A percentile compares a stretch with the other conserved stretches of the same genome.
Evolutionary conservation across 176 grass and related monocot species (phyloP).

Genomic region (Oryza longistaminata): DNA sequence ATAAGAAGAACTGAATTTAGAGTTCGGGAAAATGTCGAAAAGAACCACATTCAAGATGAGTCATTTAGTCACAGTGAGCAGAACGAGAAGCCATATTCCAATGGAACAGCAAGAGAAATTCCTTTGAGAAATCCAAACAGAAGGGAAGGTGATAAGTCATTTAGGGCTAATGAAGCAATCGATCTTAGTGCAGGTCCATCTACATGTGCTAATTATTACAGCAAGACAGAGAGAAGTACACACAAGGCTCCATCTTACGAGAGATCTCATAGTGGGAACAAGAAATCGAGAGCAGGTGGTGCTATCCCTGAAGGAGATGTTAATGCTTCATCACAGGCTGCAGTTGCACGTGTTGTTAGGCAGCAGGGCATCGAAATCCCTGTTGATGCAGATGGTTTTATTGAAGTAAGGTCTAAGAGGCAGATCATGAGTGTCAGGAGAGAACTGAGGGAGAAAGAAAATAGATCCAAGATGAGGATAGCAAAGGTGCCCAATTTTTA

Average conservation of each 20-base stretch:
- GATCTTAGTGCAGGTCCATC: conserved; percentile 38
- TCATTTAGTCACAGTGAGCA: conserved; percentile 53
- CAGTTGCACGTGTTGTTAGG: conserved; percentile 74
- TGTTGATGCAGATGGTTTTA: conserved; percentile 97
- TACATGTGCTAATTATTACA: conserved; percentile 41
- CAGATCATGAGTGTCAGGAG: conserved; percentile 92
- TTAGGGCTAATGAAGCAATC: conserved; percentile 46
- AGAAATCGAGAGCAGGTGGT: conserved; percentile 44
- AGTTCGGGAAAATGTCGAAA: conserved; percentile 69
- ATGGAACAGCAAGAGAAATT: conserved; percentile 44
- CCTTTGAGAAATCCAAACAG: conserved; percentile 49
- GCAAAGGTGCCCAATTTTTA: conserved; percentile 62
- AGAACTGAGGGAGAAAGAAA: conserved; percentile 96
- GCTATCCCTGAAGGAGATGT: conserved; percentile 47
- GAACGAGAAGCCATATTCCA: conserved; percentile 36
- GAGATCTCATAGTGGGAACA: conserved; percentile 47
- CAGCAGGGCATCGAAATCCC: conserved; percentile 87
- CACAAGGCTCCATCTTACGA: conserved; percentile 52
- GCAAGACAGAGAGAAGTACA: conserved; percentile 39
- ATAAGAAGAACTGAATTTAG: conserved; percentile 78
- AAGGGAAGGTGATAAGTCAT: conserved; percentile 43
- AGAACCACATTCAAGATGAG: conserved; percentile 53
- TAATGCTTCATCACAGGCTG: conserved; percentile 54
- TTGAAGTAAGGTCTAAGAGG: conserved; percentile 97
- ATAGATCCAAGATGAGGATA: conserved; percentile 76